Evolutionary conservation across 257 asterid genomes (phyloP), one percentile per base, ranked within the genome.

Genomic region (Oldenlandia corymbosa): DNA sequence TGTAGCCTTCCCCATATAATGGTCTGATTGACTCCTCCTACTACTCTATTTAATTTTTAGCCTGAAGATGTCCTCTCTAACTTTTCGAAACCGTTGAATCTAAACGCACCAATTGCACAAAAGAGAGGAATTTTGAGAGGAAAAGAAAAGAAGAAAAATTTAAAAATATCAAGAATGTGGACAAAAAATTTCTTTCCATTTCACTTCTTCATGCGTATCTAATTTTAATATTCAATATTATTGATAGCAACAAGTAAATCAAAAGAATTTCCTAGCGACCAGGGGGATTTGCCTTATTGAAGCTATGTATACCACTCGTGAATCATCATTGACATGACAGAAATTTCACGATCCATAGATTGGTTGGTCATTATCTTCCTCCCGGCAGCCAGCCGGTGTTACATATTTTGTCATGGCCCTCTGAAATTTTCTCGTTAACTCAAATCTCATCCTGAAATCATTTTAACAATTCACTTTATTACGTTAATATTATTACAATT

Each of bases 1-100:
- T 50, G 58, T 47, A 52, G 73, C 59, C 58, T 68, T 47, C 70
- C 68, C 71, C 31, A 69, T 69, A 54, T 70, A 66, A 75, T 58
- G 60, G 62, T 67, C 36, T 49, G 78, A 64, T 67, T 17, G 76
- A 71, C 72, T 67, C 73, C 73, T 79, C 1, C 3, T n/a, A 11
- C 47, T 39, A 69, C 67, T 70, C 62, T 23, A 50, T 67, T 34
- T 27, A 34, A 18, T 17, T 23, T 54, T 54, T 62, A 18, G 18
- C 24, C 43, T 30, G 64, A 61, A 42, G 39, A 30, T 30, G 69
- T 69, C 69, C 24, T 31, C 55, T 52, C 42, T n/a, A 8, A 46
- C 56, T 61, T 58, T 28, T 37, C n/a, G 32, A 48, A 46, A 4
- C 36, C 39, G 18, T 27, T 53, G 43, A 65, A 65, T 52, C 27